Evolutionary conservation across 1,284 basidiomycete genomes (phyloP), one percentile per base, ranked within the genome.

Genomic region (Macrocystidia cucumis): DNA sequence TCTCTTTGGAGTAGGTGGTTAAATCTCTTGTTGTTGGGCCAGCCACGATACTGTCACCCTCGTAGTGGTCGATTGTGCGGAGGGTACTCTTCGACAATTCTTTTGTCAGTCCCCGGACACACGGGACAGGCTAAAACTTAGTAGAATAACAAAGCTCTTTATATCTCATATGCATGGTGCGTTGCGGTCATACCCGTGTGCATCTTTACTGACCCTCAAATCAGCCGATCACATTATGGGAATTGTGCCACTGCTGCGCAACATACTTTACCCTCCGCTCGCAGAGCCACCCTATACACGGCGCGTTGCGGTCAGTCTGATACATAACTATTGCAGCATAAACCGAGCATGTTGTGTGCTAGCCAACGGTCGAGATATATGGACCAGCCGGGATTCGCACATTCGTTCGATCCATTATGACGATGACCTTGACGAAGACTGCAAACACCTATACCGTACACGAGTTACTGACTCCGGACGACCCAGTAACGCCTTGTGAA

Each of bases 141-240:
- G 60, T 23, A 76, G 67, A 39, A 67, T 92, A 27, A 63, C 63
- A 9, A 84, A 82, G 47, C 75, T 92, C 24, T 91, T 93, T 57
- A 69, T 93, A 37, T 93, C 91, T 0, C 91, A 93, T 50, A 81
- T 93, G 77, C 91, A 95, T 51, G 76, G 86, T 76, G 44, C 40
- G 59, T 39, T 12, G 6, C 29, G 27, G 17, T 24, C 23, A 14
- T 26, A 5, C 20, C 14, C 29, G 13, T 17, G n/a, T 12, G 22
- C 17, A 32, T 32, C 26, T 18, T 20, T 17, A 17, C 24, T 43
- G 23, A 43, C 36, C 19, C 29, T 33, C 17, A n/a, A 13, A 24
- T 20, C 33, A 87, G 87, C 78, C 19, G 86, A 91, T 56, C 88
- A 92, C 57, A 70, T 78, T 24, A 78, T 90, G 67, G 90, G 89